Conservation (phyloP, 148 eudicot species). For the Persicaria maculosa region DNA sequence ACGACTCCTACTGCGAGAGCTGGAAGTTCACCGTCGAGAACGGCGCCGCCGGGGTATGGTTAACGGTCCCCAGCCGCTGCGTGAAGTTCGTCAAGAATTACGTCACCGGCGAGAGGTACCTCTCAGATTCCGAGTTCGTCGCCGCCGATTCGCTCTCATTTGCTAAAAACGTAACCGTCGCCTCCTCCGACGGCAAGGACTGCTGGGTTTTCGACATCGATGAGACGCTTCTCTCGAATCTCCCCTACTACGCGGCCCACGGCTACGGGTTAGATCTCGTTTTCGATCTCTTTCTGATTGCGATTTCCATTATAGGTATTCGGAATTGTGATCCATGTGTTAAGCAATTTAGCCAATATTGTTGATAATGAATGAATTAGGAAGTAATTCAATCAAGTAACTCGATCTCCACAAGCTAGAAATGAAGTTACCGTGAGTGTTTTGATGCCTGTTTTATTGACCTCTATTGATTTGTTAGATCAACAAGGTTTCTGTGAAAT, state of each 20-base stretch:
- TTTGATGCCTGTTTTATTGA: neutral
- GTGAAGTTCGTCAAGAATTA: conserved; percentile 35
- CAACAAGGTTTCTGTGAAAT: neutral
- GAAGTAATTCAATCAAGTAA: neutral
- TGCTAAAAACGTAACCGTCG: conserved; percentile 34
- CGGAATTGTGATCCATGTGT: too few relatives aligned
- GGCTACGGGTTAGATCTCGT: conserved; percentile 53
- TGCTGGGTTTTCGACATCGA: conserved; percentile 90
- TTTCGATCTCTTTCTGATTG: neutral
- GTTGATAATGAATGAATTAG: neutral
- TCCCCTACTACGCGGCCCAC: conserved; percentile 45
- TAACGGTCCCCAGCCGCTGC: conserved; percentile 40
- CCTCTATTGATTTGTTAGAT: neutral
- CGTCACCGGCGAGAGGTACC: conserved; percentile 41
- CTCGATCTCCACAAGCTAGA: neutral
- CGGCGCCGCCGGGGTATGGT: conserved; percentile 48
- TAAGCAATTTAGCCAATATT: neutral
- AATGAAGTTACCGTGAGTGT: neutral
- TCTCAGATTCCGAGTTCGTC: conserved; percentile 42
- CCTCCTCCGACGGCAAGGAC: conserved; percentile 39
- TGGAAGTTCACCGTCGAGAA: conserved; percentile 78
- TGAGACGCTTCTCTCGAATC: conserved; percentile 63
- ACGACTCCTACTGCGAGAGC: conserved; percentile 48
- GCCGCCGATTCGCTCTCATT: conserved; percentile 33
- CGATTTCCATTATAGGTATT: neutral